These are phyloP conservation scores for Ensete ventricosum DNA, from an alignment of 176 grass and related monocot species.

Conservation along the genomic window DNA sequence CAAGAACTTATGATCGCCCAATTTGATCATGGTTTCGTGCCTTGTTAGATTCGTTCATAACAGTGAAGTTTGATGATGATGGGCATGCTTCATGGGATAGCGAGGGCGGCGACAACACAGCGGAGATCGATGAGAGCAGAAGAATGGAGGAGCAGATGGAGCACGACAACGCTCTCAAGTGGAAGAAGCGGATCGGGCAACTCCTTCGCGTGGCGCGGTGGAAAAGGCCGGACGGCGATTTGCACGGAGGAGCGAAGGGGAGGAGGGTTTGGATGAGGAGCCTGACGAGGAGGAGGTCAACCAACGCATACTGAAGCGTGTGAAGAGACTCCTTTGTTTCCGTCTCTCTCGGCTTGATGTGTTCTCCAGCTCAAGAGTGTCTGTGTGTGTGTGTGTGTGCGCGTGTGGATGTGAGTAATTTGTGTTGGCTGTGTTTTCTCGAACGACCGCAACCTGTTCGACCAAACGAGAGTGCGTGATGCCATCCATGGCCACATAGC, in stretches of 20 bases:
- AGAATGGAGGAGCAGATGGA: background rate
- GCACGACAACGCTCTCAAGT: background rate
- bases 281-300: background rate
- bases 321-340: no score
- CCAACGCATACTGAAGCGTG: no score
- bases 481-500: no score
- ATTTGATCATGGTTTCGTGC: background rate
- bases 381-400: no score
- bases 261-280: background rate
- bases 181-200: background rate
- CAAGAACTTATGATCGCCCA: no score
- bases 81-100: background rate
- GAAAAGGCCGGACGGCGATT: background rate
- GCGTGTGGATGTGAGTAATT: no score
- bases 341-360: no score
- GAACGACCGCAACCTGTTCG: no score
- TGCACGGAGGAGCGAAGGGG: background rate
- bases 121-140: no score
- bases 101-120: background rate
- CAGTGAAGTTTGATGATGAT: background rate
- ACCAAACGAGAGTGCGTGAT: no score
- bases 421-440: no score
- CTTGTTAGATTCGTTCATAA: conserved; percentile 1
- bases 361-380: no score
- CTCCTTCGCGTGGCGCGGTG: background rate